These are phyloP conservation scores for Teunomyces aglyptinius DNA, from an alignment of 805 yeast species.

Conservation along the genomic window DNA sequence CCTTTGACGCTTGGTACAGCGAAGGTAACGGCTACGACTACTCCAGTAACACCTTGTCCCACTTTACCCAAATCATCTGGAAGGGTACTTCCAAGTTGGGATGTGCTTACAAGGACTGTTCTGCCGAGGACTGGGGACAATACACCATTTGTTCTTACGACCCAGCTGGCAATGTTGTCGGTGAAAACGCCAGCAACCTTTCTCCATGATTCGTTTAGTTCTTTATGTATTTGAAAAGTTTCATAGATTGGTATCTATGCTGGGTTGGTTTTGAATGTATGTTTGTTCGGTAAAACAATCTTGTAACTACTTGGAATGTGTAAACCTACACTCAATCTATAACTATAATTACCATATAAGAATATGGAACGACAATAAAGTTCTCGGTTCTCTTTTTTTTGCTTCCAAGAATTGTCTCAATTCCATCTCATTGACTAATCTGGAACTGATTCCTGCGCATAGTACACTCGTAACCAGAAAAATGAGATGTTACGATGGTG, in stretches of 20 bases:
- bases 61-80: conserved; percentile 84
- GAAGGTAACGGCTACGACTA: conserved; percentile 29
- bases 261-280: not conserved
- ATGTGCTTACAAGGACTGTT: conserved; percentile 68
- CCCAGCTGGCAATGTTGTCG: conserved; percentile 69
- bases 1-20: conserved; percentile 40
- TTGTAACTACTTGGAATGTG: not conserved
- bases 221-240: not conserved
- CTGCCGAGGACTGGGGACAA: conserved; percentile 41
- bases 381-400: no score
- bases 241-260: not conserved
- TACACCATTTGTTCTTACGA: conserved; percentile 74
- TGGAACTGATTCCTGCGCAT: not conserved
- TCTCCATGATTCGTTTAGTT: conserved; percentile 6
- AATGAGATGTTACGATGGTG: not conserved
- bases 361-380: no score
- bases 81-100: conserved; percentile 58
- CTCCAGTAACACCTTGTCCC: conserved; percentile 43
- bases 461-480: not conserved
- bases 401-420: no score
- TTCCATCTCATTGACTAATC: no score
- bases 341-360: no score
- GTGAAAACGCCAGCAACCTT: conserved; percentile 26
- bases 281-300: not conserved
- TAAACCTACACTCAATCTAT: no score